Base-by-base conservation (phyloP, 2,329 filamentous ascomycete genomes). In the Colletotrichum trifolii region DNA sequence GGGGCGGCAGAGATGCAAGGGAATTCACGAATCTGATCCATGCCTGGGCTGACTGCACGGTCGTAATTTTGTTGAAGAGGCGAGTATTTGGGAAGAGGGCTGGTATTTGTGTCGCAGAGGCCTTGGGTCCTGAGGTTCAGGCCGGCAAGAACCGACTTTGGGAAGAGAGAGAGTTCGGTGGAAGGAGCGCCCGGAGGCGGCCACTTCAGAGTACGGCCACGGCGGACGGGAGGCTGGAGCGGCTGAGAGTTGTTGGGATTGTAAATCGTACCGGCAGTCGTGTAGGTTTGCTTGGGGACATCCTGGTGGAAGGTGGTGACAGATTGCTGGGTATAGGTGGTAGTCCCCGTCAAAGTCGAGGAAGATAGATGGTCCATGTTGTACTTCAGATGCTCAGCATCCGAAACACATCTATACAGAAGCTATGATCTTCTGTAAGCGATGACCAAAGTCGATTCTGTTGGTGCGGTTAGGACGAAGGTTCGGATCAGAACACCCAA, bases 231-330 rank as follows among this genome's bases (percentile, higher is more conserved):
- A 48, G 85, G 79, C 66, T 85, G 83, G 34, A 86, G 75, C 12
- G 82, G 81, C 46, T 79, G 77, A 12, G 77, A 72, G 12, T 77
- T 74, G 63, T 77, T 78, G 3, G 84, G 83, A 39, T 84, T 83
- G 74, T 84, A 86, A 50, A 85, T 77, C 4, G 85, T 86, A n/a
- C 85, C 85, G 25, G 85, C 85, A 8, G 85, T 87, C 13, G 84
- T 87, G 70, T 86, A 87, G 48, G 79, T 82, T 34, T 79, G 78
- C 59, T 71, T 75, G 62, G 65, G 65, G 39, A 60, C 49, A 49
- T 65, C 64, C 50, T 56, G 64, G 11, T 53, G 64, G 59, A 66
- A 63, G 64, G 53, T 66, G 48, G 53, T 58, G 48, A 53, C 54
- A 66, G 54, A 62, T 54, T 45, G 54, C 40, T 47, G 54, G 52